phyloP scores from a whole-genome alignment of 306 rosid genomes.

The Cucurbita pepo region DNA sequence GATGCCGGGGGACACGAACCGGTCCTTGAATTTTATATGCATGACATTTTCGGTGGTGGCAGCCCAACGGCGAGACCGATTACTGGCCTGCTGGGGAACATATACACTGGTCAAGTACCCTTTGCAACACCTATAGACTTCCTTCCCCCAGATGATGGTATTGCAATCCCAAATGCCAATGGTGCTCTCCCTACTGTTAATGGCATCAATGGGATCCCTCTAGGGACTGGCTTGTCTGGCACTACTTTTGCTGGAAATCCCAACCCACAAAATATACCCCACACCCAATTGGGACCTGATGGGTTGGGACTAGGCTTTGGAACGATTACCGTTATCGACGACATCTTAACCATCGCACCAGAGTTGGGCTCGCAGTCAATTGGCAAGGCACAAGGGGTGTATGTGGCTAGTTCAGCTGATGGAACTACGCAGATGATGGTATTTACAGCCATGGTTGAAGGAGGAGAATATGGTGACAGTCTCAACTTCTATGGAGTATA shows the following conservation, averaged over 20 bases:
- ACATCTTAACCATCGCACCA: conserved; percentile 44
- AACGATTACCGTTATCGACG: conserved; percentile 73
- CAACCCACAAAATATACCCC: conserved; percentile 19
- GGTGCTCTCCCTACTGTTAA: conserved; percentile 72
- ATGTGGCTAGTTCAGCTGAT: conserved; percentile 78
- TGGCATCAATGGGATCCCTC: conserved; percentile 62
- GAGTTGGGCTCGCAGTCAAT: conserved; percentile 61
- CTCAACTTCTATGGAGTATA: conserved; percentile 60
- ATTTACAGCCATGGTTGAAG: conserved; percentile 72
- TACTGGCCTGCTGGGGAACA: conserved; percentile 66
- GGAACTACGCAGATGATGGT: conserved; percentile 74
- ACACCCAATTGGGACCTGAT: conserved; percentile 43
- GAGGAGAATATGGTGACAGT: conserved; percentile 85
- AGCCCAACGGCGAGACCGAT: conserved; percentile 75
- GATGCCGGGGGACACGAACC: conserved; percentile 38
- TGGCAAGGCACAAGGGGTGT: conserved; percentile 68
- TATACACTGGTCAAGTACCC: conserved; percentile 75
- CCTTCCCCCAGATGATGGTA: conserved; percentile 39
- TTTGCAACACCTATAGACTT: conserved; percentile 65
- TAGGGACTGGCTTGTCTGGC: conserved; percentile 71
- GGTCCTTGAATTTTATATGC: conserved; percentile 63
- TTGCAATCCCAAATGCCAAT: conserved; percentile 76
- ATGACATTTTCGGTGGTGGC: conserved; percentile 72
- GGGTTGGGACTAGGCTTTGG: conserved; percentile 73
- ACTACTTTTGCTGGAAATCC: conserved; percentile 48